A percentile compares a stretch with the other conserved stretches of the same genome.
phyloP scores from a whole-genome alignment of 805 yeast genomes.

The Metschnikowia orientalis region DNA sequence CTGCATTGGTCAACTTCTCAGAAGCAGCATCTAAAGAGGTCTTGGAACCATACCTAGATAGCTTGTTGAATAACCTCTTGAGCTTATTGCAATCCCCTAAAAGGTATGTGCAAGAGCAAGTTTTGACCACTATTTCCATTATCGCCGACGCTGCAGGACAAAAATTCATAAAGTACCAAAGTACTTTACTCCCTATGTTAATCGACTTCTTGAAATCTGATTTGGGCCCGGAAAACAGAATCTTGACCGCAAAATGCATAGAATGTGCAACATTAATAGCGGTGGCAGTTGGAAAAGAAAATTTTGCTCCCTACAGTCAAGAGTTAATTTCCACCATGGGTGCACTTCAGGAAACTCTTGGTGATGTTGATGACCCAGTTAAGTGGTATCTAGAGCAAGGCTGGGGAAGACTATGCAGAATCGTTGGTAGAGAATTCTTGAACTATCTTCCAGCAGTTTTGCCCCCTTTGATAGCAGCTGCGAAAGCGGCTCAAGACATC shows the following conservation, averaged over 20 bases:
- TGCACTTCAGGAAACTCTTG: conserved; percentile 56
- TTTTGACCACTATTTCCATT: conserved; percentile 90
- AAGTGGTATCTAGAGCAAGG: conserved; percentile 85
- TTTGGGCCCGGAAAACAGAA: conserved; percentile 70
- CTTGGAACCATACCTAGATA: conserved; percentile 90
- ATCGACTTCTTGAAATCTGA: conserved; percentile 75
- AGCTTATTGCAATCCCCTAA: conserved; percentile 79
- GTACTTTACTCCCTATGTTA: conserved; percentile 86
- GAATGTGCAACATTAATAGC: conserved; percentile 96
- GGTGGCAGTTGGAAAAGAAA: conserved; percentile 89
- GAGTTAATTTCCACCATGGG: conserved; percentile 71
- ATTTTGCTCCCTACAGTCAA: conserved; percentile 69
- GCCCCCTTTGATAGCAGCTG: conserved; percentile 84
- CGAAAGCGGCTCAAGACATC: conserved; percentile 85
- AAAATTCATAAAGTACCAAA: conserved; percentile 86
- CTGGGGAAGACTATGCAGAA: conserved; percentile 90
- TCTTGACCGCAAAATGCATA: conserved; percentile 86
- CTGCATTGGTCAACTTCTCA: conserved; percentile 92
- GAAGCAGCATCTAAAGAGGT: conserved; percentile 87
- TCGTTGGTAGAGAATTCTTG: conserved; percentile 78
- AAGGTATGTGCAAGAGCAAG: conserved; percentile 95
- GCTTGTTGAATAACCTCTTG: conserved; percentile 66
- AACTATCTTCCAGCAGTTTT: conserved; percentile 80
- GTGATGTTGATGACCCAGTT: conserved; percentile 80
- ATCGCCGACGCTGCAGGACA: conserved; percentile 95